phyloP scores from a whole-genome alignment of 108 stramenopile genomes.

The Epithemia pelagica region DNA sequence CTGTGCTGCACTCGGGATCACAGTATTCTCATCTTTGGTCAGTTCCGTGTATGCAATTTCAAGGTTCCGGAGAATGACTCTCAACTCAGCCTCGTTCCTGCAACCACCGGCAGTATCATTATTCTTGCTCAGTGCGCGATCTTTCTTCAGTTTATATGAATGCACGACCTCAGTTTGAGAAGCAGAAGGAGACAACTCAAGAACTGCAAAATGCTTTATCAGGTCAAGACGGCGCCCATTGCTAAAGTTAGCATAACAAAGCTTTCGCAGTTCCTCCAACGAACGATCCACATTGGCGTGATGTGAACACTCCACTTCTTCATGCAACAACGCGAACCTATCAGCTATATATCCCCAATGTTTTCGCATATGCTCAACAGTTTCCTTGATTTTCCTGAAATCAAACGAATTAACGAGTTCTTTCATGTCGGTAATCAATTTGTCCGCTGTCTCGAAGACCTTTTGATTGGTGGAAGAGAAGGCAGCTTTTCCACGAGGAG shows the following conservation, averaged over 20 bases:
- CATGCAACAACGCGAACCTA: slow-evolving; percentile 29
- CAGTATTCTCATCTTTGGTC: neutral
- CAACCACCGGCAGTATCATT: slow-evolving; percentile 24
- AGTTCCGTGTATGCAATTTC: neutral
- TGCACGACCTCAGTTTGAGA: slow-evolving; percentile 24
- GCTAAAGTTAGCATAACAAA: slow-evolving; percentile 32
- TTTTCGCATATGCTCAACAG: neutral
- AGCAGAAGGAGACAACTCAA: slow-evolving; percentile 40
- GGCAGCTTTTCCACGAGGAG: neutral
- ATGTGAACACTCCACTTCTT: slow-evolving; percentile 20
- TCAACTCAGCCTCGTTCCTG: slow-evolving; percentile 2
- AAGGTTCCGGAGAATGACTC: neutral
- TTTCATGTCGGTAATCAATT: neutral
- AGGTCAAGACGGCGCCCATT: slow-evolving; percentile 32
- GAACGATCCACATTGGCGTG: slow-evolving; percentile 14
- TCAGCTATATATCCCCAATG: slow-evolving; percentile 32
- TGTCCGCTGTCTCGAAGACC: neutral
- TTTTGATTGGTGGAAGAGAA: neutral
- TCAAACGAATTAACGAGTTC: neutral
- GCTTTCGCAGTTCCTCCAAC: slow-evolving; percentile 23
- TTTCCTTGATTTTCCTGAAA: neutral
- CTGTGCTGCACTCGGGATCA: neutral
- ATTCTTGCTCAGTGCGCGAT: neutral
- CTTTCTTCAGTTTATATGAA: neutral
- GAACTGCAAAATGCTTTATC: slow-evolving; percentile 35